Evolutionary conservation across 768 basidiomycete genomes (phyloP).

Genomic region (Polyporus arcularius): DNA sequence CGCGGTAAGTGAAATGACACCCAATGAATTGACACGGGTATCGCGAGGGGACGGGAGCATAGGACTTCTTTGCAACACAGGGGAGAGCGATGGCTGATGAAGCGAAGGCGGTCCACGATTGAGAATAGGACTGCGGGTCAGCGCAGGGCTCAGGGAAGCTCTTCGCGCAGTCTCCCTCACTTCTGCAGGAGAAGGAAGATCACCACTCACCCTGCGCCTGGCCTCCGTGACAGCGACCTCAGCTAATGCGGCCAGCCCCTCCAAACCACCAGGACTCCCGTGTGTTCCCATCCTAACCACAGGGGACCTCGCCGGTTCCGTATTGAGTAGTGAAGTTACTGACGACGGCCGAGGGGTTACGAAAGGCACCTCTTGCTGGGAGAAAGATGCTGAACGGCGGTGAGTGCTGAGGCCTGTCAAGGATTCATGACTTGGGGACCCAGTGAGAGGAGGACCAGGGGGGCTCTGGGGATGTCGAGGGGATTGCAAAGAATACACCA

Average conservation of each 20-base stretch:
- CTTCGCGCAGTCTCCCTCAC: conserved; percentile 8
- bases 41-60: conserved; percentile 15
- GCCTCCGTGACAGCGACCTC: conserved; percentile 68
- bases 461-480: background rate
- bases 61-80: conserved; percentile 9
- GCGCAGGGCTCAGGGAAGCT: conserved; percentile 17
- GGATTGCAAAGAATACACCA: background rate
- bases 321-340: conserved; percentile 20
- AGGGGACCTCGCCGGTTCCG: conserved; percentile 26
- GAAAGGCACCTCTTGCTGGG: conserved; percentile 1
- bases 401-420: background rate
- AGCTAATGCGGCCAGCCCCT: conserved; percentile 65
- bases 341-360: conserved; percentile 14
- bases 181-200: conserved; percentile 17
- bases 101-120: conserved; percentile 10
- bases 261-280: conserved; percentile 20
- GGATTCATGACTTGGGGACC: conserved; percentile 1
- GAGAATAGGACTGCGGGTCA: conserved; percentile 22
- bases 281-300: conserved; percentile 13
- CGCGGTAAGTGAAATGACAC: conserved; percentile 9
- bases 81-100: conserved; percentile 9
- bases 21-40: conserved; percentile 15
- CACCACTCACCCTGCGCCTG: conserved; percentile 49
- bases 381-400: conserved; percentile 6
- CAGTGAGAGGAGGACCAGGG: background rate